These are phyloP conservation scores for Phytophthora tubulina DNA, from an alignment of 352 stramenopile species.

Conservation along the genomic window DNA sequence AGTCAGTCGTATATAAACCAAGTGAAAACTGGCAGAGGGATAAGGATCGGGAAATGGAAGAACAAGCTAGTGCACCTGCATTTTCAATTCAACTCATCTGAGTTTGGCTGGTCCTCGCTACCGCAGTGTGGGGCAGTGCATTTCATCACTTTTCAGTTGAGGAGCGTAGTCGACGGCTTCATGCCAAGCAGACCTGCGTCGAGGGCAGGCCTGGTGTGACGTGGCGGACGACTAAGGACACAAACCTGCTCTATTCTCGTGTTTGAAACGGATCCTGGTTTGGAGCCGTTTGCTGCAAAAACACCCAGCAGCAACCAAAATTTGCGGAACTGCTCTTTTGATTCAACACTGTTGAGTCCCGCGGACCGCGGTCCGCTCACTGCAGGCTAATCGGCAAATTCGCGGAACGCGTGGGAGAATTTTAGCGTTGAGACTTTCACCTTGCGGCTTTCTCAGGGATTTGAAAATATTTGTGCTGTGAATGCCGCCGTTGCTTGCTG, in stretches of 20 bases:
- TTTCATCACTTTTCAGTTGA: slow-evolving; percentile 1
- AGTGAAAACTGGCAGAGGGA: slow-evolving; percentile 35
- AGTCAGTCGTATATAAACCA: slow-evolving; percentile 8
- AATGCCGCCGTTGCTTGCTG: slow-evolving; percentile 21
- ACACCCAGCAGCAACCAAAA: slow-evolving; percentile 19
- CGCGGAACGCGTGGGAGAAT: slow-evolving; percentile 27
- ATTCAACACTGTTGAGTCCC: background rate
- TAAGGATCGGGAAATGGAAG: slow-evolving; percentile 33
- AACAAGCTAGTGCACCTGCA: slow-evolving; percentile 28
- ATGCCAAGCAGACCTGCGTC: slow-evolving; percentile 2
- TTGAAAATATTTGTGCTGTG: slow-evolving; percentile 33
- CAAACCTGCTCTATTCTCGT: slow-evolving; percentile 29
- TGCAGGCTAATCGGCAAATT: slow-evolving; percentile 31
- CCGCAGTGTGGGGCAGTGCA: background rate
- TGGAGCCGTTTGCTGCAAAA: slow-evolving; percentile 22
- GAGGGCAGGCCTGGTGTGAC: slow-evolving; percentile 2
- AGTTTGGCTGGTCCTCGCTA: slow-evolving; percentile 23
- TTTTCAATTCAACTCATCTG: slow-evolving; percentile 19
- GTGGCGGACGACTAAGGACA: slow-evolving; percentile 23
- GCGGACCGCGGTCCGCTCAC: slow-evolving; percentile 6
- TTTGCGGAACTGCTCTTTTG: slow-evolving; percentile 8
- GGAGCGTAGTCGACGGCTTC: background rate
- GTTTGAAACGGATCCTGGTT: slow-evolving; percentile 23
- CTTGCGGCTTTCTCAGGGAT: slow-evolving; percentile 18
- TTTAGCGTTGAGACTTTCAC: slow-evolving; percentile 16